phyloP scores from a whole-genome alignment of 2,329 filamentous ascomycete genomes.

The Paecilomyces sp. region DNA sequence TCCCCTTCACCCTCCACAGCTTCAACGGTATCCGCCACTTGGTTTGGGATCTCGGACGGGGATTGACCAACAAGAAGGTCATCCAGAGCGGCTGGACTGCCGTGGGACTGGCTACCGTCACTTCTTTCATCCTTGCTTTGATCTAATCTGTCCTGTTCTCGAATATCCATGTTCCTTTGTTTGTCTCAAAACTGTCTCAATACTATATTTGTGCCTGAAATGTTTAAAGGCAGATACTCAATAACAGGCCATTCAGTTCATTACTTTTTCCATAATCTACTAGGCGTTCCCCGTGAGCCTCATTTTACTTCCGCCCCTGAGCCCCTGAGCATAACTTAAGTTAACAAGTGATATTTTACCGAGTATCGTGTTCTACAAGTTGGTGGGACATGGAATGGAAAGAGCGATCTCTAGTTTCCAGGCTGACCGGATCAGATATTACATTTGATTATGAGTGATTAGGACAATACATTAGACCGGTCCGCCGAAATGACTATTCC shows the following conservation, averaged over 20 bases:
- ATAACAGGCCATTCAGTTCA: slow-evolving; percentile 1
- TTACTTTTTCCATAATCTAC: not conserved
- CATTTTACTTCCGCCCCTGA: not conserved
- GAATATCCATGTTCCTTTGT: slow-evolving; percentile 18
- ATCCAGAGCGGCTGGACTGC: slow-evolving; percentile 59
- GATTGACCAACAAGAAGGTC: slow-evolving; percentile 58
- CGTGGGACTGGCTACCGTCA: slow-evolving; percentile 48
- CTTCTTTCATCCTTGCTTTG: slow-evolving; percentile 43
- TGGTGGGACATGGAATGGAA: not conserved
- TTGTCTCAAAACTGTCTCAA: slow-evolving; percentile 15
- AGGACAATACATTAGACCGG: not conserved
- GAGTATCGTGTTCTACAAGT: not conserved
- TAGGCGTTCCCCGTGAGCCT: not conserved
- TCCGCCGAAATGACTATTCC: not conserved
- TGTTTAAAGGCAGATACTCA: slow-evolving; percentile 15
- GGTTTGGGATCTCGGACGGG: slow-evolving; percentile 59
- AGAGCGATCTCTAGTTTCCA: not conserved
- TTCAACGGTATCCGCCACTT: slow-evolving; percentile 67
- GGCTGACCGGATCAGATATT: not conserved
- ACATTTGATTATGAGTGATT: not conserved
- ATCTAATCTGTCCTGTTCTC: slow-evolving; percentile 28
- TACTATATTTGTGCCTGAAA: slow-evolving; percentile 17
- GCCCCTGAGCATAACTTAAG: not conserved
- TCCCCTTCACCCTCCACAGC: slow-evolving; percentile 62
- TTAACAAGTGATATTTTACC: not conserved